Evolutionary conservation across 768 basidiomycete genomes (phyloP).

Genomic region (Sarcodon sp.): DNA sequence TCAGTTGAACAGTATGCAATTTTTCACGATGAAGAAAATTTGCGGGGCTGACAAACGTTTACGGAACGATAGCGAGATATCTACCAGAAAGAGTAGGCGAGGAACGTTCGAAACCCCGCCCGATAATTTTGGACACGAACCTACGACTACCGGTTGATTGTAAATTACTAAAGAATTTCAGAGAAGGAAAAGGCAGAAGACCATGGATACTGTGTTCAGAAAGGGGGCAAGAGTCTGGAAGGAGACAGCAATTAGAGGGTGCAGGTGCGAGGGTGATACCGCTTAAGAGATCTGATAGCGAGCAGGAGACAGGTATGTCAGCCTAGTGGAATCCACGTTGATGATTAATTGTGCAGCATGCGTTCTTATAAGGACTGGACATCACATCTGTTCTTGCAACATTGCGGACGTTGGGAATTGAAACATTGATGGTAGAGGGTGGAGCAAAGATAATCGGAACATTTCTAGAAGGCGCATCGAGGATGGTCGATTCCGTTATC

Average conservation of each 20-base stretch:
- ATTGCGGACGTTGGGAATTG: slow-evolving; percentile 44
- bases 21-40: not conserved
- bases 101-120: slow-evolving; percentile 41
- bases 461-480: slow-evolving; percentile 31
- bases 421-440: slow-evolving; percentile 91
- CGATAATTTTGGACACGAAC: slow-evolving; percentile 71
- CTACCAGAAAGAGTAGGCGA: slow-evolving; percentile 28
- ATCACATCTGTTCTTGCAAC: slow-evolving; percentile 29
- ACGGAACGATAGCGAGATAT: slow-evolving; percentile 32
- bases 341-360: not conserved
- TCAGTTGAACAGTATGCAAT: slow-evolving; percentile 70
- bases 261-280: slow-evolving; percentile 60
- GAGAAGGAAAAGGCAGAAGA: slow-evolving; percentile 36
- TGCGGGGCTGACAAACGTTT: not conserved
- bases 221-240: not conserved
- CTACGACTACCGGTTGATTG: slow-evolving; percentile 55
- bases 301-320: not conserved
- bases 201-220: slow-evolving; percentile 3
- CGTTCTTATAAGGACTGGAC: not conserved
- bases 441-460: slow-evolving; percentile 74
- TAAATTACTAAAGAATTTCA: slow-evolving; percentile 60
- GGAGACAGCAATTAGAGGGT: slow-evolving; percentile 31
- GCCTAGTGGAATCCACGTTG: not conserved
- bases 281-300: slow-evolving; percentile 18
- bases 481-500: slow-evolving; percentile 55